Percentiles rank a stretch among this genome's conserved stretches.
Conservation (phyloP, 2,329 filamentous ascomycete genomes). For the Penicillium sp. region DNA sequence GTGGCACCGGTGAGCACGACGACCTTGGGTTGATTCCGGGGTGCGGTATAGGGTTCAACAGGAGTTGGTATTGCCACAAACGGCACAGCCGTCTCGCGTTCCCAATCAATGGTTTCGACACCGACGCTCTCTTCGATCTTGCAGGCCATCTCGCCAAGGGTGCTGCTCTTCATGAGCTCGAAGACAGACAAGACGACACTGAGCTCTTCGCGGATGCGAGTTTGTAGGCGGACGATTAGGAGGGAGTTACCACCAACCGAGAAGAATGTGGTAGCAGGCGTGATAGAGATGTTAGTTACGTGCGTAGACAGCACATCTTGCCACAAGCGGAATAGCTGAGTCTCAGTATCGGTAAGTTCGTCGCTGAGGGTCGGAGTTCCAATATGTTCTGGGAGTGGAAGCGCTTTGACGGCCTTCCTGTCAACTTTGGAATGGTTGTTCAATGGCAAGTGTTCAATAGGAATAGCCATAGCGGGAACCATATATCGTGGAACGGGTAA, state of each 20-base stretch:
- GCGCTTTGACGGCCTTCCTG: slow-evolving; percentile 17
- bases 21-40: background rate
- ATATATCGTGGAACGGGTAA: slow-evolving; percentile 39
- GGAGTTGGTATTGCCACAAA: background rate
- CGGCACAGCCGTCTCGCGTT: slow-evolving; percentile 33
- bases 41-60: background rate
- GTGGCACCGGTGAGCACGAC: slow-evolving; percentile 32
- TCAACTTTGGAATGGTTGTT: slow-evolving; percentile 30
- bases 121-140: slow-evolving; percentile 31
- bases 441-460: slow-evolving; percentile 24
- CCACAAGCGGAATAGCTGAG: slow-evolving; percentile 10
- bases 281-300: background rate
- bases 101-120: slow-evolving; percentile 34
- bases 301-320: slow-evolving; percentile 2
- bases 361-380: no score
- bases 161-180: slow-evolving; percentile 41
- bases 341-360: slow-evolving; percentile 4
- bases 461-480: slow-evolving; percentile 26
- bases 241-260: slow-evolving; percentile 31
- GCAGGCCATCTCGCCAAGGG: slow-evolving; percentile 43
- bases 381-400: slow-evolving; percentile 5
- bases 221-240: slow-evolving; percentile 35
- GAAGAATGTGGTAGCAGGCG: slow-evolving; percentile 21
- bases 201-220: slow-evolving; percentile 35
- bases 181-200: slow-evolving; percentile 32